Percentiles rank a stretch among this genome's conserved stretches.
phyloP scores from a whole-genome alignment of 1,284 basidiomycete genomes.

The Macrocybe sp. region DNA sequence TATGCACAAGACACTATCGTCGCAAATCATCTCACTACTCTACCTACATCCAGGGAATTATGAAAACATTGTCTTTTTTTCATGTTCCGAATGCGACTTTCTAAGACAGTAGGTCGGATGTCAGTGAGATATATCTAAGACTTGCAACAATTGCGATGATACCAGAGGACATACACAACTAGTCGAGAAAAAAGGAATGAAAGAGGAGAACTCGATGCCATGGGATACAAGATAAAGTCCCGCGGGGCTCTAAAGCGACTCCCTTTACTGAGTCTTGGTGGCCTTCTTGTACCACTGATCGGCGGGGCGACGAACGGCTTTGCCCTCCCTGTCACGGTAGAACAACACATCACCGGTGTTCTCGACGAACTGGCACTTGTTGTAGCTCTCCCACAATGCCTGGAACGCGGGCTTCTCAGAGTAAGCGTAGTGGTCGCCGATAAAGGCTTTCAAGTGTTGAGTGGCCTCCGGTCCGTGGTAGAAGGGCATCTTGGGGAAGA shows the following conservation, averaged over 20 bases:
- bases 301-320: conserved; percentile 26
- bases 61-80: too few species aligned
- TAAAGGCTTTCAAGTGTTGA: conserved; percentile 42
- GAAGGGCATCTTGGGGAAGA: conserved; percentile 50
- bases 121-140: too few species aligned
- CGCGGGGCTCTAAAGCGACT: neutral
- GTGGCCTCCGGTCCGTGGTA: conserved; percentile 52
- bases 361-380: conserved; percentile 68
- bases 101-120: too few species aligned
- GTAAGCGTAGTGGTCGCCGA: conserved; percentile 47
- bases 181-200: too few species aligned
- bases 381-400: conserved; percentile 54
- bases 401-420: conserved; percentile 45
- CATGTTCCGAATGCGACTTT: too few species aligned
- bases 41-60: too few species aligned
- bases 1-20: too few species aligned
- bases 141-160: too few species aligned
- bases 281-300: conserved; percentile 16
- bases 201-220: too few species aligned
- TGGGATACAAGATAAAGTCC: too few species aligned
- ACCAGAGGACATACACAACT: too few species aligned
- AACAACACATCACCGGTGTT: conserved; percentile 50
- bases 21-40: too few species aligned
- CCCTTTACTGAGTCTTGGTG: conserved; percentile 10
- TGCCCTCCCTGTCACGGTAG: conserved; percentile 57